phyloP scores from a whole-genome alignment of 257 asterid species.

The Solanum paucissectum region DNA sequence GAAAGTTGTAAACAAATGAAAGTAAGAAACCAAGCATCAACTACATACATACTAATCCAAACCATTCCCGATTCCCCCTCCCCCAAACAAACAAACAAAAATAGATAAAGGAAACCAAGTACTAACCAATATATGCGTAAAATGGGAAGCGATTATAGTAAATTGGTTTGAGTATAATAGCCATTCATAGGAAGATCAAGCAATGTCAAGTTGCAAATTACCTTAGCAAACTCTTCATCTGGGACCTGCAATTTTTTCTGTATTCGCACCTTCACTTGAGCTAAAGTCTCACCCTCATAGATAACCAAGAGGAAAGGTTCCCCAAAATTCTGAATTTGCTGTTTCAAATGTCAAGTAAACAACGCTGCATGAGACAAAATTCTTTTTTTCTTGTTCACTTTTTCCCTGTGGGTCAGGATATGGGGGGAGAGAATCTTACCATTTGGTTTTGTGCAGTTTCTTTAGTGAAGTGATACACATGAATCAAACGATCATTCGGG shows the following conservation, averaged over 20 bases:
- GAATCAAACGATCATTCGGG: constrained; percentile 37
- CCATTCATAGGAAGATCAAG: neutral
- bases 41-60: neutral
- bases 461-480: constrained; percentile 42
- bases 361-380: neutral
- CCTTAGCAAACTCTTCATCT: constrained; percentile 49
- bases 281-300: constrained; percentile 34
- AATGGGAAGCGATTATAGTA: neutral
- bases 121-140: neutral
- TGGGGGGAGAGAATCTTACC: constrained; percentile 15
- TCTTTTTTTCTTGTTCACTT: neutral
- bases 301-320: constrained; percentile 50
- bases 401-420: neutral
- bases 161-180: neutral
- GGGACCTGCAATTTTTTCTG: constrained; percentile 45
- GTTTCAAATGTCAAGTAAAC: neutral
- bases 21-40: neutral
- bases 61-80: neutral
- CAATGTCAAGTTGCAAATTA: neutral
- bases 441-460: constrained; percentile 48
- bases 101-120: neutral
- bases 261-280: constrained; percentile 30
- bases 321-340: constrained; percentile 52
- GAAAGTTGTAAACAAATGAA: neutral
- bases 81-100: neutral